These are phyloP conservation scores for Blumeriella jaapii DNA, from an alignment of 2,329 filamentous ascomycete genomes.

Conservation along the genomic window DNA sequence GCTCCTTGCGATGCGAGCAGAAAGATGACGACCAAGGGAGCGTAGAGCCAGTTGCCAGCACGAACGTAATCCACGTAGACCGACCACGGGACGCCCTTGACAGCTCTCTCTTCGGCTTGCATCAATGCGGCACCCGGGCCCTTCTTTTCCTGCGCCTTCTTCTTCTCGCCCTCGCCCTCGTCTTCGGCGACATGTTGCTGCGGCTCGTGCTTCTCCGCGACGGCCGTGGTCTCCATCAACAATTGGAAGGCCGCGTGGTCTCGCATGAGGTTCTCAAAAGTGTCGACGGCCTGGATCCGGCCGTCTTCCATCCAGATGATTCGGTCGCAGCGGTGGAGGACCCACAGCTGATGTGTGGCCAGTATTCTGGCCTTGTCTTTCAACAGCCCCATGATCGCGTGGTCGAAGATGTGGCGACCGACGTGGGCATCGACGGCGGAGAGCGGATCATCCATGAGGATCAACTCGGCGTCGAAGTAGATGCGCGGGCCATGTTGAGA, in stretches of 20 bases:
- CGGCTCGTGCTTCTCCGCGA: constrained; percentile 50
- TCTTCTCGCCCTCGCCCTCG: constrained; percentile 35
- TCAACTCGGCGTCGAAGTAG: constrained; percentile 56
- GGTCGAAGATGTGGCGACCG: constrained; percentile 74
- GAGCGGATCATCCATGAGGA: constrained; percentile 59
- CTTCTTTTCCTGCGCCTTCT: constrained; percentile 33
- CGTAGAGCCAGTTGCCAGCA: constrained; percentile 46
- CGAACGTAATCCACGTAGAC: constrained; percentile 55
- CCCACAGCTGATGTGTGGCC: constrained; percentile 91
- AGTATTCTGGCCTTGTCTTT: constrained; percentile 83
- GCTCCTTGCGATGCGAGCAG: constrained; percentile 58
- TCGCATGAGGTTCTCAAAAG: constrained; percentile 77
- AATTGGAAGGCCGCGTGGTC: constrained; percentile 64
- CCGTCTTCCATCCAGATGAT: constrained; percentile 91
- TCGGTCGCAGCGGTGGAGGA: constrained; percentile 78
- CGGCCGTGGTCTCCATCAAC: constrained; percentile 75
- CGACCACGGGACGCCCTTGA: constrained; percentile 49
- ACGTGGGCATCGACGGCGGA: constrained; percentile 61
- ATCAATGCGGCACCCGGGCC: constrained; percentile 54
- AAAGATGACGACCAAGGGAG: constrained; percentile 41
- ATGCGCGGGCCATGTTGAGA: constrained; percentile 80
- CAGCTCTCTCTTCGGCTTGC: constrained; percentile 56
- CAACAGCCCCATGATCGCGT: constrained; percentile 81
- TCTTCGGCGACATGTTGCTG: constrained; percentile 36
- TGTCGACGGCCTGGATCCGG: constrained; percentile 73